phyloP scores from a whole-genome alignment of 768 basidiomycete species.

The Naganishia randhawae region DNA sequence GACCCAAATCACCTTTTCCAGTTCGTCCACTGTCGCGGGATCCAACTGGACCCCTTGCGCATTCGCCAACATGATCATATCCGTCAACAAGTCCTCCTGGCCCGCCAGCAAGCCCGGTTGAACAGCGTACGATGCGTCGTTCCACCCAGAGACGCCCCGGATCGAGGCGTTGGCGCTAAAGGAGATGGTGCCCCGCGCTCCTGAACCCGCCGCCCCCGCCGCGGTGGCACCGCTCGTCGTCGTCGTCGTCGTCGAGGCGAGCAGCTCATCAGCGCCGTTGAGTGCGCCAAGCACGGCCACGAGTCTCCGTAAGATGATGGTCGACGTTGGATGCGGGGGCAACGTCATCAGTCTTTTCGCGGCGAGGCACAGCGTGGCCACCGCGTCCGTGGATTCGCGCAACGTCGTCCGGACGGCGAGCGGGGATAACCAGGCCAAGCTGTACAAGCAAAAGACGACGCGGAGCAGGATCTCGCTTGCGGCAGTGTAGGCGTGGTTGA shows the following conservation, averaged over 20 bases:
- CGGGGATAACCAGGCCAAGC: slow-evolving; percentile 75
- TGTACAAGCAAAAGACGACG: slow-evolving; percentile 74
- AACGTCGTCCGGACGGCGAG: slow-evolving; percentile 68
- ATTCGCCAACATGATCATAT: slow-evolving; percentile 21
- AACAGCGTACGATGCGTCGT: slow-evolving; percentile 31
- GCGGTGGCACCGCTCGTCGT: not conserved
- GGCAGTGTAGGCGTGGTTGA: slow-evolving; percentile 54
- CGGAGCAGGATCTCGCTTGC: slow-evolving; percentile 81
- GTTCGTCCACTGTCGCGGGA: not conserved
- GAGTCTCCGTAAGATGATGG: slow-evolving; percentile 46
- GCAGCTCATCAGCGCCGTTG: slow-evolving; percentile 38
- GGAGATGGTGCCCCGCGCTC: slow-evolving; percentile 26
- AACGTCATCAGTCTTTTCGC: slow-evolving; percentile 29
- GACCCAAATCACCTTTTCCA: slow-evolving; percentile 20
- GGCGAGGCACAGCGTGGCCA: slow-evolving; percentile 59
- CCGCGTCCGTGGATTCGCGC: slow-evolving; percentile 66
- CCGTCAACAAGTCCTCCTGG: slow-evolving; percentile 34
- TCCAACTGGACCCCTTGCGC: slow-evolving; percentile 16
- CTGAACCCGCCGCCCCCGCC: not conserved
- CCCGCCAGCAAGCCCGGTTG: slow-evolving; percentile 40
- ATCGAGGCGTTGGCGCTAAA: slow-evolving; percentile 35
- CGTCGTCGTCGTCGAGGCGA: no score
- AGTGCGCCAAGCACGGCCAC: slow-evolving; percentile 47
- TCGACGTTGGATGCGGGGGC: slow-evolving; percentile 31
- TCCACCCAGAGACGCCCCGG: slow-evolving; percentile 37